Conservation (phyloP, 495 filamentous ascomycete species). For the Neurospora sp. region DNA sequence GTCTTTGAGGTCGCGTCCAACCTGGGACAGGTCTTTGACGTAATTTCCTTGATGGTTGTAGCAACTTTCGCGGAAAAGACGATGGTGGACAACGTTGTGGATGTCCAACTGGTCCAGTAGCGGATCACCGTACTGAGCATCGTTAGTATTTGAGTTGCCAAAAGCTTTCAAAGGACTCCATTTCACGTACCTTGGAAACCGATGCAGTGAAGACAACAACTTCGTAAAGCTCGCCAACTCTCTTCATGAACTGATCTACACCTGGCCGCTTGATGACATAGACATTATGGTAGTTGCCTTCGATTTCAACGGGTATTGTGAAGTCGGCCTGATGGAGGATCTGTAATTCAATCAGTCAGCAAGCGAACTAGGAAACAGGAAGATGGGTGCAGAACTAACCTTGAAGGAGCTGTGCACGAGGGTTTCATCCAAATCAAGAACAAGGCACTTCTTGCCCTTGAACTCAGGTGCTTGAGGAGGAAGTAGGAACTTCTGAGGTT, state of each 20-base stretch:
- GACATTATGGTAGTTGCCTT: slow-evolving; percentile 97
- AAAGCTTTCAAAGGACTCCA: neutral
- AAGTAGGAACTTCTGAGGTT: slow-evolving; percentile 60
- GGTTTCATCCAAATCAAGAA: slow-evolving; percentile 96
- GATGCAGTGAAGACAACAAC: slow-evolving; percentile 98
- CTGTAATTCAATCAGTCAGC: slow-evolving; percentile 37
- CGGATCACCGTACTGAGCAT: slow-evolving; percentile 80
- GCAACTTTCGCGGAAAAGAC: slow-evolving; percentile 95
- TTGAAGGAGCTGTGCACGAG: slow-evolving; percentile 99
- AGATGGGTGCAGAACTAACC: slow-evolving; percentile 37
- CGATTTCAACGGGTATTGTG: slow-evolving; percentile 97
- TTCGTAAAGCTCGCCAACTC: slow-evolving; percentile 95
- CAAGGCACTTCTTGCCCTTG: slow-evolving; percentile 82
- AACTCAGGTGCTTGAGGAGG: slow-evolving; percentile 69
- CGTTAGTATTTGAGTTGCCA: slow-evolving; percentile 5
- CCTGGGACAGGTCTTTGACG: slow-evolving; percentile 96
- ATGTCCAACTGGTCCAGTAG: slow-evolving; percentile 95
- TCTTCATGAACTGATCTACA: slow-evolving; percentile 97
- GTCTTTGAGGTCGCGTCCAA: slow-evolving; percentile 90
- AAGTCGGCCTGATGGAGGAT: slow-evolving; percentile 98
- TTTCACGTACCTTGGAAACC: slow-evolving; percentile 76
- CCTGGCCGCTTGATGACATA: slow-evolving; percentile 98
- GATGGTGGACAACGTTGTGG: slow-evolving; percentile 91
- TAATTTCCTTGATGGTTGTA: slow-evolving; percentile 99
- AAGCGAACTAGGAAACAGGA: neutral